These are phyloP conservation scores for Trypanosomatidae sp. DNA, from an alignment of 208 protist genomes.

Conservation along the genomic window DNA sequence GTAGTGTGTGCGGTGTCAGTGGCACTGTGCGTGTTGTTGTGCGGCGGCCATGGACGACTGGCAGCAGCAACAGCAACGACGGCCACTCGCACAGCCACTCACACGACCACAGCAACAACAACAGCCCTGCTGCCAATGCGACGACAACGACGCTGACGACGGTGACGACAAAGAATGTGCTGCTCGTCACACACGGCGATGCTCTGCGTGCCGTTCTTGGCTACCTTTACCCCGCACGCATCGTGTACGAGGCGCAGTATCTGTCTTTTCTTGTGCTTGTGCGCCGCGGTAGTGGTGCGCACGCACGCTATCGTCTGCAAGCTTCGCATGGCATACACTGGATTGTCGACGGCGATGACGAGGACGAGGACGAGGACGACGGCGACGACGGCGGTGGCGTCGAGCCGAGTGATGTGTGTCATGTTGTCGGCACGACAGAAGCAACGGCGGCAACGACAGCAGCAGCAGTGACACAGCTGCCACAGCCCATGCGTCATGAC, in stretches of 20 bases:
- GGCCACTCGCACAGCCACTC: too few relatives aligned
- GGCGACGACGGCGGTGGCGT: neutral
- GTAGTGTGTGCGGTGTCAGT: too few relatives aligned
- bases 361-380: conserved; percentile 7
- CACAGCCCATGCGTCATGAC: too few relatives aligned
- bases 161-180: conserved; percentile 7
- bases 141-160: neutral
- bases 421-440: too few relatives aligned
- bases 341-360: neutral
- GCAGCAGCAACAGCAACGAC: too few relatives aligned
- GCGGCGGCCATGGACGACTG: too few relatives aligned
- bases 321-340: conserved; percentile 1
- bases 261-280: conserved; percentile 62
- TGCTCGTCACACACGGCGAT: conserved; percentile 77
- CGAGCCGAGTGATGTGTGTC: too few relatives aligned
- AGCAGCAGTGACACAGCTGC: too few relatives aligned
- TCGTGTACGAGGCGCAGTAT: conserved; percentile 62
- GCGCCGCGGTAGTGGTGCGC: conserved; percentile 8
- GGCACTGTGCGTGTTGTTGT: too few relatives aligned
- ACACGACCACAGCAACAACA: too few relatives aligned
- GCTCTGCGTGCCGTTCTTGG: conserved; percentile 41
- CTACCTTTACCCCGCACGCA: conserved; percentile 46
- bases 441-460: too few relatives aligned
- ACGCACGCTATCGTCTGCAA: conserved; percentile 27
- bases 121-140: too few relatives aligned